Evolutionary conservation across 768 basidiomycete genomes (phyloP), one percentile per base, ranked within the genome.

Genomic region (Russula earlei): DNA sequence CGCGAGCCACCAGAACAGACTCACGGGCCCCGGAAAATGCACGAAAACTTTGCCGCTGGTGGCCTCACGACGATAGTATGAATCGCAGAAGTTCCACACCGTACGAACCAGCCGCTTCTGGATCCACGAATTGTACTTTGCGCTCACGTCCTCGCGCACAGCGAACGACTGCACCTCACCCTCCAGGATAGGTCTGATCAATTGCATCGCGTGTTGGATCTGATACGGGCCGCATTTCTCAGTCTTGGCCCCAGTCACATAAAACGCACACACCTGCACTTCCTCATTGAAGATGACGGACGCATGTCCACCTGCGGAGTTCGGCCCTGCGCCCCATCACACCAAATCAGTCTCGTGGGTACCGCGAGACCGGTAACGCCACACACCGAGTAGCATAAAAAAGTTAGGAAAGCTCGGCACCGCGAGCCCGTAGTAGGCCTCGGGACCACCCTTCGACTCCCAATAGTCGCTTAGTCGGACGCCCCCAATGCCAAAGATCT

Each of bases 201-300:
- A 64, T 60, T 80, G 70, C 56, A 80, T 50, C 40, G 74, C 71
- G 57, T 76, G 70, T 47, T 72, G 66, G 64, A 82, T 77, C 82
- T 82, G 60, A 34, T 15, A 38, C 19, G 27, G 69, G 48, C 27
- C n/a, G n/a, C n/a, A n/a, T 5, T 6, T 15, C 38, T 58, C 47
- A 55, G 34, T 14, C 15, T 24, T 37, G 37, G 37, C n/a, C 6
- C 12, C 7, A 31, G 1, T 31, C 29, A 31, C 1, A 31, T 31
- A 9, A 36, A 9, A 12, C n/a, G 12, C 19, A 43, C 33, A 29
- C 58, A 78, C 81, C 75, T 83, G 80, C 7, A 74, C 69, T 65
- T 83, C 82, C 58, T 78, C 73, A 49, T 71, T 72, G 64, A 78
- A 82, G 45, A 83, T 71, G 34, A 79, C 72, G 24, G 82, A 82